Base-by-base conservation (phyloP, 495 filamentous ascomycete genomes). In the Hypoxylon fragiforme region DNA sequence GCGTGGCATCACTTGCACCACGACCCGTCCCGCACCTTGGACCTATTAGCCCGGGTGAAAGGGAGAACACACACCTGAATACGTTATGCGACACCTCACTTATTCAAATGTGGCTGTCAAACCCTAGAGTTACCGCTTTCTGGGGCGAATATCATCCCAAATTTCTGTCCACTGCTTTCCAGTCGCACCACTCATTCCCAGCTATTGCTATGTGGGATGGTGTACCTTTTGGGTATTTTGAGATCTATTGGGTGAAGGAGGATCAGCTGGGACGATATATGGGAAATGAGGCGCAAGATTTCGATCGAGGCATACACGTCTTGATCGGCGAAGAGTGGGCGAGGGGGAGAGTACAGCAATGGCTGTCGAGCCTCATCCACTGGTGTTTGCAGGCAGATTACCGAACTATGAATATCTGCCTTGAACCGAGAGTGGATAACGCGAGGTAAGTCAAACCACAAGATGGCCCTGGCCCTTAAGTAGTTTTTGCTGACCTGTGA, bases 181-280 rank as follows among this genome's bases (percentile, higher is more conserved):
- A 76, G 8, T 81, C 75, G 21, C 77, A 75, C 7, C 87, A 97
- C 69, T 90, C 83, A 41, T 96, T 96, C 73, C 95, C 94, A 0
- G 89, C 85, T 1, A 92, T 98, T 57, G 94, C 90, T 22, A 85
- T 88, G 73, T 98, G 92, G 91, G 90, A 95, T 44, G 92, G 90
- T 2, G 87, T 92, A 50, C 94, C 94, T 0, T 98, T 97, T 70
- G 94, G 94, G 0, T 98, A 95, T 62, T 96, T 98, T 64, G 95
- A 98, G 74, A 81, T 98, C 31, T 98, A 98, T 73, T 98, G 95
- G 95, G 92, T 94, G 1, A 96, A 96, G 60, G 94, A 98, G 67
- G 95, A 97, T 64, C 70, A 72, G 1, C 65, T 98, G 16, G 90
- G 89, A 0, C 77, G 77, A 20, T 72, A 87, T 41, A 65, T 92